These are phyloP conservation scores for Syncephalastrum monosporum DNA, from an alignment of 371 early-diverging fungal genomes.

Conservation along the genomic window DNA sequence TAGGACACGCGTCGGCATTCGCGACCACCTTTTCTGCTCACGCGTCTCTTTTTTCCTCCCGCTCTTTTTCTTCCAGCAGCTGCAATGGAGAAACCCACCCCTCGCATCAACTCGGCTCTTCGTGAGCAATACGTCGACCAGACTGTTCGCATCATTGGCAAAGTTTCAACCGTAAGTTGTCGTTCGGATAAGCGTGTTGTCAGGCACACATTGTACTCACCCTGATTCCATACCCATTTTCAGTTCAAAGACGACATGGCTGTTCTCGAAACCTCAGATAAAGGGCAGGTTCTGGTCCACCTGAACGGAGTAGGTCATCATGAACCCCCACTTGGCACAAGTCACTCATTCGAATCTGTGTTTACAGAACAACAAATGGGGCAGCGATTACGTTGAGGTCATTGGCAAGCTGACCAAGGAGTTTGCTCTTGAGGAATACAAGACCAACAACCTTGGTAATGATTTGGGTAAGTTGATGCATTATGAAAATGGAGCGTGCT, in stretches of 20 bases:
- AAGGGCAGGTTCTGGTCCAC: conserved; percentile 48
- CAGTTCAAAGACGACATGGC: conserved; percentile 58
- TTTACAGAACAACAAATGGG: conserved; percentile 43
- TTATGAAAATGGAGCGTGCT: not conserved
- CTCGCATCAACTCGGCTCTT: conserved; percentile 59
- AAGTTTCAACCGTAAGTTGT: conserved; percentile 50
- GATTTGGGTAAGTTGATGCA: conserved; percentile 27
- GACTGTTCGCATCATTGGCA: conserved; percentile 57
- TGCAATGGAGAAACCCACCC: conserved; percentile 65
- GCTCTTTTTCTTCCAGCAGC: not conserved
- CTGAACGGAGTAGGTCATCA: conserved; percentile 48
- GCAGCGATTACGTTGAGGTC: conserved; percentile 40
- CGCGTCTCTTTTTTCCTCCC: conserved; percentile 2
- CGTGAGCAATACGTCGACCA: conserved; percentile 52
- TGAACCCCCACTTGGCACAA: not conserved
- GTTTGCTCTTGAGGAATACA: conserved; percentile 40
- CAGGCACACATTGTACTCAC: not conserved
- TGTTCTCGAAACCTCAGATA: conserved; percentile 50
- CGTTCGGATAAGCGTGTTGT: not conserved
- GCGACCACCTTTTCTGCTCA: not conserved
- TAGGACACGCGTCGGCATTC: conserved; percentile 3
- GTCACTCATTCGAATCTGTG: not conserved
- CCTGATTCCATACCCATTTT: not conserved
- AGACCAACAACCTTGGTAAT: conserved; percentile 39
- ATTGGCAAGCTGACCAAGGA: conserved; percentile 45